Conservation (phyloP, 2,329 filamentous ascomycete species). For the Tolypocladium tundrense region DNA sequence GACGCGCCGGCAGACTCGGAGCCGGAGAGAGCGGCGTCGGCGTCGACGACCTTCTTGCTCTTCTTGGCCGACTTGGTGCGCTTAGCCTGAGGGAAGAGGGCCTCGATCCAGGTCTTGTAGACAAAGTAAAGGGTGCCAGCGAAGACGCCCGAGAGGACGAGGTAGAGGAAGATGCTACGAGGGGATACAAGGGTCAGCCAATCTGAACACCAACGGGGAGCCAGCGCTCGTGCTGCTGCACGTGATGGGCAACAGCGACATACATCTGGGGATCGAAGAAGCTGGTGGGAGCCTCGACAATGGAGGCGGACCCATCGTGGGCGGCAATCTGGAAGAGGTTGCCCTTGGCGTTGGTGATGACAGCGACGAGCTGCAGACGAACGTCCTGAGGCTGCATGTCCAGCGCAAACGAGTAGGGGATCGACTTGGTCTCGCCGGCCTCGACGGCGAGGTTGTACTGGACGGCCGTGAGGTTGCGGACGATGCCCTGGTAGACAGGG, state of each 20-base stretch:
- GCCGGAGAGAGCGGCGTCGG: constrained; percentile 52
- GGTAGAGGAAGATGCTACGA: constrained; percentile 86
- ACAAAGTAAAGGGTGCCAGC: constrained; percentile 83
- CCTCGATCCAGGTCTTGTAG: constrained; percentile 96
- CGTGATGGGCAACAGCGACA: neutral
- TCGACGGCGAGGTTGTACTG: constrained; percentile 66
- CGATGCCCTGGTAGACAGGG: constrained; percentile 41
- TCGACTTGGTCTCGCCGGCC: constrained; percentile 62
- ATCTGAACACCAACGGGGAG: constrained; percentile 12
- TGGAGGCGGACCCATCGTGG: constrained; percentile 71
- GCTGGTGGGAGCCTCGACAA: constrained; percentile 85
- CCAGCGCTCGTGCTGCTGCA: neutral
- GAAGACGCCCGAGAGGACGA: constrained; percentile 74
- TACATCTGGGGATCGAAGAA: constrained; percentile 95
- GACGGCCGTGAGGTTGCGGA: constrained; percentile 77
- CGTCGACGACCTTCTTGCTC: constrained; percentile 56
- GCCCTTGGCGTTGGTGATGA: constrained; percentile 58
- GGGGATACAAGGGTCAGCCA: constrained; percentile 21
- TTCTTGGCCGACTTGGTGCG: constrained; percentile 51
- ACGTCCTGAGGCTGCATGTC: constrained; percentile 93
- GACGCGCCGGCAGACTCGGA: constrained; percentile 61
- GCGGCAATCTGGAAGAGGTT: constrained; percentile 66
- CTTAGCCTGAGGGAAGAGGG: constrained; percentile 88
- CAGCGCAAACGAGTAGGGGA: constrained; percentile 76
- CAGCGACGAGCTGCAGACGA: constrained; percentile 62